Evolutionary conservation across 176 grass and related monocot species (phyloP), one percentile per base, ranked within the genome.

Genomic region (Panicum miliaceum): DNA sequence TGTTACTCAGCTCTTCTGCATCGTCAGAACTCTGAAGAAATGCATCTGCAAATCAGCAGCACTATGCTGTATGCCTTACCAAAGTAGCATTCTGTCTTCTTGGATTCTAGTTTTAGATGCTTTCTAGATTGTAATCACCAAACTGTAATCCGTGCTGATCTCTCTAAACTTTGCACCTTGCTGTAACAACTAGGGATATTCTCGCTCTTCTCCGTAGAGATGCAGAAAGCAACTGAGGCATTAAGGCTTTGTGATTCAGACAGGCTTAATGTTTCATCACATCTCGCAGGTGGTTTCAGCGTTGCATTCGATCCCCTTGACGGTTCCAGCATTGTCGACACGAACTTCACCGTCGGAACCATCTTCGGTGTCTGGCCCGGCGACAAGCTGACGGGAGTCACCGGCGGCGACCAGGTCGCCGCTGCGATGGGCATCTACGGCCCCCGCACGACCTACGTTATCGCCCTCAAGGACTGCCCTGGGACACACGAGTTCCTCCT

Each of bases 321-420:
- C 11, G 97, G 93, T 0, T 99, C 97, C 53, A 99, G 97, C 81
- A 99, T 99, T 7, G 97, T 99, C 4, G 97, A 99, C 78, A 96
- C 93, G 0, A 99, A 99, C 88, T 96, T 99, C 87, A 99, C 97
- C 1, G 97, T 99, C 0, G 93, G 97, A 64, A 99, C 97, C 69
- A 99, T 99, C 76, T 99, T 99, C 54, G 97, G 97, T 10, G 91
- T 96, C 34, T 99, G 97, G 97, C 97, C 97, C 0, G 93, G 97
- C 8, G 97, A 96, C 68, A 99, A 99, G 81, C 89, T 99, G 20
- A 94, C 97, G 0, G 97, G 91, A 4, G 76, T 99, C 72, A 96
- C 97, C 14, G 97, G 97, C 16, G 84, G 27, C 15, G 97, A 96
- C 45, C 91, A 99, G 68, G 97, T 89, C 1, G 97, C 93, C 0